A percentile compares a stretch with the other conserved stretches of the same genome.
phyloP scores from a whole-genome alignment of 2,329 filamentous ascomycete genomes.

The Alternaria rosae region DNA sequence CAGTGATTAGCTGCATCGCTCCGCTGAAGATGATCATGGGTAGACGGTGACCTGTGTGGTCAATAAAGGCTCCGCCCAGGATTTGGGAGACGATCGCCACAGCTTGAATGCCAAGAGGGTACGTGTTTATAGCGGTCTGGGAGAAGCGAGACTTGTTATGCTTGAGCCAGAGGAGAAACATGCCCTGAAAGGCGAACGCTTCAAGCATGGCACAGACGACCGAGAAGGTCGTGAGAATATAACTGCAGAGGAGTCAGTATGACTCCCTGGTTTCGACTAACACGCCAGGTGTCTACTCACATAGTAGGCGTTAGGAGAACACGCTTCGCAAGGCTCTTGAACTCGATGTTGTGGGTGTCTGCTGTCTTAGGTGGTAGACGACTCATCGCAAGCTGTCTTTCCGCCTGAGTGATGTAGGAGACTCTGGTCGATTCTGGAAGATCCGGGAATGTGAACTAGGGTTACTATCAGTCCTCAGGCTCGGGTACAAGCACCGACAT shows the following conservation, averaged over 20 bases:
- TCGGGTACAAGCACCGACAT: background rate
- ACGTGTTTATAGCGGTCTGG: constrained; percentile 62
- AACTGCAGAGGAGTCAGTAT: constrained; percentile 30
- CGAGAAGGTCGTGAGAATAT: constrained; percentile 50
- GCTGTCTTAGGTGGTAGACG: constrained; percentile 31
- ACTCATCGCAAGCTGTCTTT: constrained; percentile 26
- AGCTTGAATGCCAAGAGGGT: constrained; percentile 64
- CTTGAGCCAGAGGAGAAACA: constrained; percentile 32
- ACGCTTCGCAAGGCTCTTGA: constrained; percentile 25
- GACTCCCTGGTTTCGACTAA: background rate
- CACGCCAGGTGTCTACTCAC: constrained; percentile 4
- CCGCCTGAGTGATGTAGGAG: constrained; percentile 21
- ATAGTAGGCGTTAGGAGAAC: constrained; percentile 23
- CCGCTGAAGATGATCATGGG: constrained; percentile 45
- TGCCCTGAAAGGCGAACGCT: constrained; percentile 37
- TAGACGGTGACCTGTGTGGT: constrained; percentile 41
- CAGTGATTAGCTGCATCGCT: constrained; percentile 42
- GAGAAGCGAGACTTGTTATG: constrained; percentile 29
- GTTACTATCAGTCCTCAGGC: background rate
- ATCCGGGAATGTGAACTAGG: constrained; percentile 30
- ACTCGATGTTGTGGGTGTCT: constrained; percentile 28
- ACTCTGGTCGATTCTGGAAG: constrained; percentile 25
- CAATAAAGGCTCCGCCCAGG: constrained; percentile 45
- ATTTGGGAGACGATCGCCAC: constrained; percentile 61
- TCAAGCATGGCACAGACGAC: constrained; percentile 44